Evolutionary conservation across 1,139 yeast genomes (phyloP).

Genomic region (Pichia inconspicua): DNA sequence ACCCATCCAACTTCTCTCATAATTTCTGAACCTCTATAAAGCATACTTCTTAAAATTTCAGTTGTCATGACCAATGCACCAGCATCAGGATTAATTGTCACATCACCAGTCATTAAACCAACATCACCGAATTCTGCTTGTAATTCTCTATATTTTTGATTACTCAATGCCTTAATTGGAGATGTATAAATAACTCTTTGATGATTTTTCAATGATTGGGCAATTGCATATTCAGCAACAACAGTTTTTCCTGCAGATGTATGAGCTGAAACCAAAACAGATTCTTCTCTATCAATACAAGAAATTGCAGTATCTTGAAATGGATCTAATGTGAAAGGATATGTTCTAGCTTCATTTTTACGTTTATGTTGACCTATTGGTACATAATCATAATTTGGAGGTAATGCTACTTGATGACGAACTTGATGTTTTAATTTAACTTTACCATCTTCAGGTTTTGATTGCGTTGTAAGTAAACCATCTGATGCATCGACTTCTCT

Average conservation of each 20-base stretch:
- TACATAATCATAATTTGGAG: slow-evolving; percentile 78
- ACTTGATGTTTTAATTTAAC: slow-evolving; percentile 85
- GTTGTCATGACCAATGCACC: slow-evolving; percentile 97
- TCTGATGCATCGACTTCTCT: slow-evolving; percentile 77
- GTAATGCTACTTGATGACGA: slow-evolving; percentile 95
- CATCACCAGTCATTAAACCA: slow-evolving; percentile 96
- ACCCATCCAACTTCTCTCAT: slow-evolving; percentile 97
- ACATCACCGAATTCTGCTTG: slow-evolving; percentile 80
- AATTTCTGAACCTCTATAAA: slow-evolving; percentile 91
- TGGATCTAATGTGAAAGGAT: slow-evolving; percentile 91
- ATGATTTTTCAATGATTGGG: slow-evolving; percentile 81
- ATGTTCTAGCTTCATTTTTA: slow-evolving; percentile 65
- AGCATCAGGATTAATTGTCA: slow-evolving; percentile 95
- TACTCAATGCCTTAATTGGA: slow-evolving; percentile 93
- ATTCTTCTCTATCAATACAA: slow-evolving; percentile 93
- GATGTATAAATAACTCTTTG: slow-evolving; percentile 95
- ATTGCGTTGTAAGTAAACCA: slow-evolving; percentile 44
- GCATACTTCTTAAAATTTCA: slow-evolving; percentile 89
- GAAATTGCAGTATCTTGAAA: slow-evolving; percentile 96
- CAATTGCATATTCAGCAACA: slow-evolving; percentile 97
- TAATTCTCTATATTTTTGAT: slow-evolving; percentile 91
- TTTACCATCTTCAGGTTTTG: slow-evolving; percentile 16
- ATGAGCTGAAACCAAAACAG: slow-evolving; percentile 97
- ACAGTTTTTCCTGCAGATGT: slow-evolving; percentile 89
- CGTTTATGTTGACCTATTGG: slow-evolving; percentile 87